Base-by-base conservation (phyloP, 1,139 yeast genomes). In the Meyerozyma elateridarum region DNA sequence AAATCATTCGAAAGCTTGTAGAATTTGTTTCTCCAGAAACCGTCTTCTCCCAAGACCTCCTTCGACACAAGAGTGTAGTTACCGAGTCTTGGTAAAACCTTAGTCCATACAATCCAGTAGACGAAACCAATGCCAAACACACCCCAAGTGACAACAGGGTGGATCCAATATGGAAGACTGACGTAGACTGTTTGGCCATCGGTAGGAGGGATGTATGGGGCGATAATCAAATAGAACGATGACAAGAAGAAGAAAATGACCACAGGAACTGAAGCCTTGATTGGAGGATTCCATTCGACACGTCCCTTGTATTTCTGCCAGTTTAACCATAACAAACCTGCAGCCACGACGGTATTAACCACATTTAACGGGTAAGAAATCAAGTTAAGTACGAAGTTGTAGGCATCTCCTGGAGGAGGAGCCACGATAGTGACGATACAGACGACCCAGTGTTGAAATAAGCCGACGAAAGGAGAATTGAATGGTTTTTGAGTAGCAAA, bases 71-170 rank as follows among this genome's bases (percentile, higher is more conserved):
- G 61, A 22, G 59, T 60, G 59, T 84, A 84, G 11, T 76, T 73
- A 24, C 81, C 76, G 25, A 72, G 34, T 38, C 54, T 52, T 22
- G 95, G 94, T 41, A 81, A 54, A 1, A 81, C 35, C 40, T 61
- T 61, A 29, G 77, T 71, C 85, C 89, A 81, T 12, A 80, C 54
- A 6, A 77, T 39, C 85, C 89, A 85, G 60, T 84, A 85, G 2
- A 71, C 45, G 16, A 71, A 77, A 40, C 95, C 95, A 36, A 79
- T 54, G 6, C 67, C 84, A 46, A 85, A 81, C 28, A 85, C 68
- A 40, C 81, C 91, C 80, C 88, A 74, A 8, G 93, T 81, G 15
- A 83, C 87, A 31, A 84, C 94, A 49, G 89, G 79, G 54, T 84
- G 94, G 36, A 81, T 70, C 70, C 77, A 85, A 62, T 84, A 85